Conservation (phyloP, 305 asterid species). For the Caryopteris hybrid region DNA sequence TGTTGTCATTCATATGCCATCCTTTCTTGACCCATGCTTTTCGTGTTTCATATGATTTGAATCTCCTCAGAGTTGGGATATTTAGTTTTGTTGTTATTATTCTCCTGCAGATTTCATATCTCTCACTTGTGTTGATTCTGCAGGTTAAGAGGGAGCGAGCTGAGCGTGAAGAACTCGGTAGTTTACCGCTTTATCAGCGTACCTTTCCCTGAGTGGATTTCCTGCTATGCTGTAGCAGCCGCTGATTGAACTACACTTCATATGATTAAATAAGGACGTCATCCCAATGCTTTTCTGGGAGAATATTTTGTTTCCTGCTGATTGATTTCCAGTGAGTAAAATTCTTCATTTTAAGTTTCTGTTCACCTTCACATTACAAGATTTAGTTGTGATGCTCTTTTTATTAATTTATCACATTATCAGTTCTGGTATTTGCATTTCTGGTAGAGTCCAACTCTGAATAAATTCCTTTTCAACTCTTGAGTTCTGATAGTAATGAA, state of each 20-base stretch:
- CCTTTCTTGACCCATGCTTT: neutral
- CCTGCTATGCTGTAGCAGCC: conserved; percentile 14
- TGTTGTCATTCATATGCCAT: no score
- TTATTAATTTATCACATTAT: neutral
- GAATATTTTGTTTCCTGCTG: conserved; percentile 14
- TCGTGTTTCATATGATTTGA: neutral
- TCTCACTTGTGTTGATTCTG: no score
- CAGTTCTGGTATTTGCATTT: neutral
- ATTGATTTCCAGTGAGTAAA: conserved; percentile 6
- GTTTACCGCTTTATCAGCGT: no score
- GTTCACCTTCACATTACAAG: neutral
- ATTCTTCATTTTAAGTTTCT: neutral
- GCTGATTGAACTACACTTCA: conserved; percentile 15
- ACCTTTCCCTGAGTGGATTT: conserved; percentile 32
- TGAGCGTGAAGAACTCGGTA: no score
- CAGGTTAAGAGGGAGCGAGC: no score
- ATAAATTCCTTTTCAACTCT: neutral
- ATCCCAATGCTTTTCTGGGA: no score
- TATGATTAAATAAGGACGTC: conserved; percentile 21
- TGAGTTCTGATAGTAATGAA: no score
- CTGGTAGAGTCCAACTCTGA: neutral
- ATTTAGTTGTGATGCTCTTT: neutral
- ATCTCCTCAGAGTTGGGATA: neutral
- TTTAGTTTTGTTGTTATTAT: neutral
- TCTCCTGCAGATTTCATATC: no score